Evolutionary conservation across 73 alveolate species (phyloP).

Genomic region (Paramecium sonneborni): DNA sequence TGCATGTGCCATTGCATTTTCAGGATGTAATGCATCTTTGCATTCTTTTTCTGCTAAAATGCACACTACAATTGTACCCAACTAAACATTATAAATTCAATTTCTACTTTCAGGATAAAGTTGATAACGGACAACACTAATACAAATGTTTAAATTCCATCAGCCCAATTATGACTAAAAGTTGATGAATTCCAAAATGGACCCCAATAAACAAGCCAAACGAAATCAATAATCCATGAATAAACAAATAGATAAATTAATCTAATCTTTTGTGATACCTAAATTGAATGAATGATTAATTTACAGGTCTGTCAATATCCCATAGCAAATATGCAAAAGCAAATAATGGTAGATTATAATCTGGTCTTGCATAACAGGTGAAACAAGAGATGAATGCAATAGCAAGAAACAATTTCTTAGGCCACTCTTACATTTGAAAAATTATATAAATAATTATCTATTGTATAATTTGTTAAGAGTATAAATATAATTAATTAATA

Average conservation of each 20-base stretch:
- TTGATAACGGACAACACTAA: slow-evolving; percentile 28
- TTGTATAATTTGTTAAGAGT: not conserved
- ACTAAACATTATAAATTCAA: not conserved
- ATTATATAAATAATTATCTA: not conserved
- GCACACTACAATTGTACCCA: slow-evolving; percentile 46
- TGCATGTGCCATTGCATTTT: slow-evolving; percentile 44
- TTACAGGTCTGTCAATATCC: slow-evolving; percentile 65
- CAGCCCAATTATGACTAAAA: slow-evolving; percentile 63
- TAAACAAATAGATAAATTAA: slow-evolving; percentile 59
- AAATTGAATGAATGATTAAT: not conserved
- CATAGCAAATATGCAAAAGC: slow-evolving; percentile 66
- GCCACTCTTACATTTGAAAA: slow-evolving; percentile 41
- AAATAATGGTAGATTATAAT: slow-evolving; percentile 62
- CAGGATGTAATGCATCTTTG: slow-evolving; percentile 57
- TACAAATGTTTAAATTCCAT: slow-evolving; percentile 62
- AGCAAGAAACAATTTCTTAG: slow-evolving; percentile 60
- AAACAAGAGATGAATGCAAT: slow-evolving; percentile 61
- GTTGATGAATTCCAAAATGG: slow-evolving; percentile 65
- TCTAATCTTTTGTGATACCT: slow-evolving; percentile 63
- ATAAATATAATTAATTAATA: not conserved
- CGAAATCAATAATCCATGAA: slow-evolving; percentile 67
- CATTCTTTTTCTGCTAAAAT: slow-evolving; percentile 42
- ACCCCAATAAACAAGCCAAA: slow-evolving; percentile 70
- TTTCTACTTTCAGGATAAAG: slow-evolving; percentile 49
- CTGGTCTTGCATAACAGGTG: slow-evolving; percentile 71